Conservation (phyloP, 768 basidiomycete genomes). For the Pleurotus tuoliensis region DNA sequence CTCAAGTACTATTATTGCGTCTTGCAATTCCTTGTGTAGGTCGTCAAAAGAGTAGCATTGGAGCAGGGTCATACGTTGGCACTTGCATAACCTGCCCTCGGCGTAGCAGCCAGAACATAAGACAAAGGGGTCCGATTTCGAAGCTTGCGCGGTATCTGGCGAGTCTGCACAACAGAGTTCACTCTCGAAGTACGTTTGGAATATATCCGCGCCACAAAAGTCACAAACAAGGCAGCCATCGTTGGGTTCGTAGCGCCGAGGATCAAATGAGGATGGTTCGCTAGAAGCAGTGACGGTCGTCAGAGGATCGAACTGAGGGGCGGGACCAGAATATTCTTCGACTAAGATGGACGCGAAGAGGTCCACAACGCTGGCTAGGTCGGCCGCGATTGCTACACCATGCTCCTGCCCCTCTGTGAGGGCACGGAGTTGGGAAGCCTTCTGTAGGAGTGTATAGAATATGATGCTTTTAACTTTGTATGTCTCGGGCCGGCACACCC, state of each 20-base stretch:
- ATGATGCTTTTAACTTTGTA: constrained; percentile 72
- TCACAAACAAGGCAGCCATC: constrained; percentile 52
- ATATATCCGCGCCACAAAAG: constrained; percentile 79
- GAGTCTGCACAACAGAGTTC: constrained; percentile 30
- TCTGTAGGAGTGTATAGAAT: constrained; percentile 45
- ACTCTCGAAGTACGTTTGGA: constrained; percentile 80
- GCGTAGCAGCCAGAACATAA: constrained; percentile 72
- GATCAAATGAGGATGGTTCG: not conserved
- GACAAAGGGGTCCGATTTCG: constrained; percentile 25
- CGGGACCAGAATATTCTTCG: constrained; percentile 36
- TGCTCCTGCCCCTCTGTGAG: not conserved
- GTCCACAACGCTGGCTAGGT: constrained; percentile 33
- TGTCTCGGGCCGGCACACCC: constrained; percentile 76
- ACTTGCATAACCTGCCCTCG: constrained; percentile 73
- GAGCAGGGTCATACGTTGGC: constrained; percentile 54
- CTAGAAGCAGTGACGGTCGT: not conserved
- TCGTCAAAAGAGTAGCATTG: constrained; percentile 50
- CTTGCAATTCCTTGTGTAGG: constrained; percentile 40
- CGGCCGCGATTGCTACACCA: constrained; percentile 11
- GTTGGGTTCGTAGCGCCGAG: constrained; percentile 12
- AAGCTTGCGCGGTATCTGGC: not conserved
- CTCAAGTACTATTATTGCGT: constrained; percentile 16
- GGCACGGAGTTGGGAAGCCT: not conserved
- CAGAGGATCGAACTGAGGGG: not conserved
- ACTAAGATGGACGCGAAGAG: constrained; percentile 50